A percentile compares a stretch with the other conserved stretches of the same genome.
phyloP scores from a whole-genome alignment of 257 asterid species.

The Gentiana straminea region DNA sequence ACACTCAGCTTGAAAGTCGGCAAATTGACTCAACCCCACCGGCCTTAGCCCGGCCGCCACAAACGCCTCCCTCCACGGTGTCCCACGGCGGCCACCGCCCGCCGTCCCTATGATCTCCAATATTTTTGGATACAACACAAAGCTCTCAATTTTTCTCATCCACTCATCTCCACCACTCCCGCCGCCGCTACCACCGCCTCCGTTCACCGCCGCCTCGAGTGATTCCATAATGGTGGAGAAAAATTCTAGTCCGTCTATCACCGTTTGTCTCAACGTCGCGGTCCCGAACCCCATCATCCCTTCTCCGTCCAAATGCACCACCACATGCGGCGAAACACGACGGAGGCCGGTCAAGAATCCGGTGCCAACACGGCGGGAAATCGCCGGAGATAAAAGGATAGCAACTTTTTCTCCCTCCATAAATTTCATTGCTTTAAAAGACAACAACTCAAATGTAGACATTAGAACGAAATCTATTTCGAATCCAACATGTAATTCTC shows the following conservation, averaged over 20 bases:
- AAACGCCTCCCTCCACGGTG: constrained; percentile 72
- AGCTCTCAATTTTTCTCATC: constrained; percentile 60
- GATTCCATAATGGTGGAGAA: constrained; percentile 76
- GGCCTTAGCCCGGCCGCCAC: constrained; percentile 71
- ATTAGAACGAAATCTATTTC: constrained; percentile 51
- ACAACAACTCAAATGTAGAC: constrained; percentile 50
- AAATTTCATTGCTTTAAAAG: constrained; percentile 62
- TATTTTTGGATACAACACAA: constrained; percentile 65
- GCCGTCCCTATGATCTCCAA: constrained; percentile 53
- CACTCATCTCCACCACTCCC: constrained; percentile 36
- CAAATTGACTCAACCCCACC: constrained; percentile 63
- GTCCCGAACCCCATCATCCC: constrained; percentile 47
- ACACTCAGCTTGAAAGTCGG: constrained; percentile 83
- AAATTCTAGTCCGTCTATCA: constrained; percentile 77
- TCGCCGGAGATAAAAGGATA: constrained; percentile 54
- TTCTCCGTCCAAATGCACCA: constrained; percentile 77
- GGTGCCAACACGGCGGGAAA: constrained; percentile 60
- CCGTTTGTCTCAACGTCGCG: constrained; percentile 59
- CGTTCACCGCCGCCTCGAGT: constrained; percentile 52
- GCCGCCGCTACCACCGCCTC: constrained; percentile 16
- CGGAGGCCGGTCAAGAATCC: constrained; percentile 73
- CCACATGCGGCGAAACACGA: constrained; percentile 62
- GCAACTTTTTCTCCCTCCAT: constrained; percentile 68
- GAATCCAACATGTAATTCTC: constrained; percentile 58
- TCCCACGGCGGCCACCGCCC: constrained; percentile 32